These are phyloP conservation scores for Crassisporium funariophilum DNA, from an alignment of 768 basidiomycete species.

Conservation along the genomic window DNA sequence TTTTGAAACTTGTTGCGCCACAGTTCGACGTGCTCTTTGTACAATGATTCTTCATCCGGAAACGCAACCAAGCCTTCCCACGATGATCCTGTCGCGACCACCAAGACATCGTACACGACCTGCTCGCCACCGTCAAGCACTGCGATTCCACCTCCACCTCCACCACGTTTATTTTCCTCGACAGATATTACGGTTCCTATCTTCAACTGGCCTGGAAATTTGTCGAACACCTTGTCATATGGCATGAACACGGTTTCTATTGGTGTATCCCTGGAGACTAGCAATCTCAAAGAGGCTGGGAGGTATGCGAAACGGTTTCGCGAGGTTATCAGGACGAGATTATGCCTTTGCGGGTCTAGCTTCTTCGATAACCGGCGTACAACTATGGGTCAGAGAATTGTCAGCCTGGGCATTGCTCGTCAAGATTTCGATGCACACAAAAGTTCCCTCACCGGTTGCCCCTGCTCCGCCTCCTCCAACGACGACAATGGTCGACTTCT, in stretches of 20 bases:
- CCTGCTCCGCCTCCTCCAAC: constrained; percentile 59
- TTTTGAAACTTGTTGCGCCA: constrained; percentile 25
- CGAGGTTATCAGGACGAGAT: constrained; percentile 52
- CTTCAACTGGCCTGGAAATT: constrained; percentile 38
- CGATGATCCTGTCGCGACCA: constrained; percentile 54
- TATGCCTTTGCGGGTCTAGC: constrained; percentile 46
- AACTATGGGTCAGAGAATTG: constrained; percentile 26
- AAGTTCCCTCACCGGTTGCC: constrained; percentile 13
- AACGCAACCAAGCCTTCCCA: constrained; percentile 45
- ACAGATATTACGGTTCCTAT: constrained; percentile 33
- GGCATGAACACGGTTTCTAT: constrained; percentile 28
- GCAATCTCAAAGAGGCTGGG: constrained; percentile 50
- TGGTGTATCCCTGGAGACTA: constrained; percentile 40
- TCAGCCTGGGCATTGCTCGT: not conserved
- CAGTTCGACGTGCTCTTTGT: constrained; percentile 15
- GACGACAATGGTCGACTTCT: constrained; percentile 19
- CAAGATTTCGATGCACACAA: not conserved
- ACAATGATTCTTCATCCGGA: constrained; percentile 22
- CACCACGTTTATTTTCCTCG: constrained; percentile 27
- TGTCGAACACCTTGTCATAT: constrained; percentile 21
- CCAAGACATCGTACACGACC: constrained; percentile 51
- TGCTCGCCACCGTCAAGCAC: constrained; percentile 46
- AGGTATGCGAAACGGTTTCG: constrained; percentile 50
- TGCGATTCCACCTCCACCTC: constrained; percentile 41
- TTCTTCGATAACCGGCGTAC: constrained; percentile 42